Conservation (phyloP, 257 asterid species). For the Buddleja alternifolia region DNA sequence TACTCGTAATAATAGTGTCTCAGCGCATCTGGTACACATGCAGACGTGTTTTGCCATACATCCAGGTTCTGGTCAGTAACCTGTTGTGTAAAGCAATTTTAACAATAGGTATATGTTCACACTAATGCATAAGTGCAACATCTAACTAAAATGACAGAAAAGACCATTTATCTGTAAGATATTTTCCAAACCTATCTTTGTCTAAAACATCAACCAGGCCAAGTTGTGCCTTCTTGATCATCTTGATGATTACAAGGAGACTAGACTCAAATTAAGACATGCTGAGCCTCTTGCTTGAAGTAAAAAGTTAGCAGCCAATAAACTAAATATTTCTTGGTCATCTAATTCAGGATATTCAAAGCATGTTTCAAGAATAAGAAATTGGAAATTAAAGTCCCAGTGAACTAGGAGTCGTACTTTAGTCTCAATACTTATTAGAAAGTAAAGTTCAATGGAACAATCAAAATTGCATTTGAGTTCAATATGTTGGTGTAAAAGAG, state of each 20-base stretch:
- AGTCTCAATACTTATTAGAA: slow-evolving; percentile 10
- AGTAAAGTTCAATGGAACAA: slow-evolving; percentile 1
- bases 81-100: slow-evolving; percentile 47
- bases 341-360: slow-evolving; percentile 22
- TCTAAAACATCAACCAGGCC: slow-evolving; percentile 18
- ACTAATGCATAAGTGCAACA: slow-evolving; percentile 23
- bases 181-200: slow-evolving; percentile 9
- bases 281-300: background rate
- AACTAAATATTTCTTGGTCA: slow-evolving; percentile 3
- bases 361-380: background rate
- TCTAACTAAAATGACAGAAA: slow-evolving; percentile 10
- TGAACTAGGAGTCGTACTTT: slow-evolving; percentile 13
- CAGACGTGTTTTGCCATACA: slow-evolving; percentile 79
- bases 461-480: slow-evolving; percentile 12
- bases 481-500: background rate
- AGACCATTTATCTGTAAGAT: slow-evolving; percentile 14
- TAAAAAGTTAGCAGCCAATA: slow-evolving; percentile 22
- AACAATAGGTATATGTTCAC: slow-evolving; percentile 23
- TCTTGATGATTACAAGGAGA: slow-evolving; percentile 21
- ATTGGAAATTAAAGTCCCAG: background rate
- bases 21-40: slow-evolving; percentile 86
- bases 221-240: slow-evolving; percentile 2
- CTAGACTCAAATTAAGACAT: slow-evolving; percentile 7
- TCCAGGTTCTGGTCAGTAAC: slow-evolving; percentile 90
- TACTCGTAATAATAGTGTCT: slow-evolving; percentile 93